Evolutionary conservation across 2,329 filamentous ascomycete genomes (phyloP), one percentile per base, ranked within the genome.

Genomic region (Hymenoscyphus repandus): DNA sequence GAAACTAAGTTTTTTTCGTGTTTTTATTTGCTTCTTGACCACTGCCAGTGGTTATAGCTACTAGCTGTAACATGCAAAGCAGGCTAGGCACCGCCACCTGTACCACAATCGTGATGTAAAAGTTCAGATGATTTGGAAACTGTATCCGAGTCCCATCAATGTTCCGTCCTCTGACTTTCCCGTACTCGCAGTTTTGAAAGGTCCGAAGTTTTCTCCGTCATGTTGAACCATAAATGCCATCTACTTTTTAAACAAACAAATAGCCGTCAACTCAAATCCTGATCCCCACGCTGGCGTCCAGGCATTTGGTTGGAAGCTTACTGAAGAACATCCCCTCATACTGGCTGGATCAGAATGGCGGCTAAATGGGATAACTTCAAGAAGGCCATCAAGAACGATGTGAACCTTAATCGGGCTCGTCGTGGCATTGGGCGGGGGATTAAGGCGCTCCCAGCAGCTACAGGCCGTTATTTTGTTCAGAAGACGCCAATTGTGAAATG

Each of bases 401-500:
- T 30, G n/a, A 47, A 47, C 39, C 33, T 47, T n/a, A 47, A 17
- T 6, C 34, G 45, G 10, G 36, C 45, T 20, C 20, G 45, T 15
- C 18, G 34, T 15, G 45, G 34, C 13, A 47, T 47, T 17, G 17
- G 17, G 10, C 36, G 34, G 10, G 45, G 45, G 1, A 22, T 27
- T n/a, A 40, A 40, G 12, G 22, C 15, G 30, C 13, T 82, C 0
- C 80, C 82, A 0, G 73, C 74, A 2, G 76, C 74, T 7, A 68
- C 78, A 1, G 71, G 65, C 5, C 73, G 80, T 45, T 85, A 86
- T 58, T 66, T 79, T 6, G 53, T 75, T 32, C 79, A 82, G 54
- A 85, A 85, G 62, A 68, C 82, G 2, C 82, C 82, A 1, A 77
- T 85, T 38, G 66, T 80, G 7, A 74, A 78, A 45, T 86, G 82